Evolutionary conservation across 345 rosid genomes (phyloP), one percentile per base, ranked within the genome.

Genomic region (Citrus hindsii): DNA sequence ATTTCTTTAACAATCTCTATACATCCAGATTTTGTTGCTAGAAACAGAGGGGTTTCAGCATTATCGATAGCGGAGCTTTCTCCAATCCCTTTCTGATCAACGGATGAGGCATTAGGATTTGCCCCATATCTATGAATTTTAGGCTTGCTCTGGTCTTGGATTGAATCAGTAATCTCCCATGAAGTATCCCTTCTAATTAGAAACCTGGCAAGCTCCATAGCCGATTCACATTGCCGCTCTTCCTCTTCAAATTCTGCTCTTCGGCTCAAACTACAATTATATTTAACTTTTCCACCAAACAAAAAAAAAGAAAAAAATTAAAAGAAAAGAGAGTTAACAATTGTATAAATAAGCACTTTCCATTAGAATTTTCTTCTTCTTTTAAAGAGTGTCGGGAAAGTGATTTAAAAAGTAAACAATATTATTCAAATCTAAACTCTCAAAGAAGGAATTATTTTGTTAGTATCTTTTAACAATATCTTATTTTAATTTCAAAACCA

Each of bases 171-270:
- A 1, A 28, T 1, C 46, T 40, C 69, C 83, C 85, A 83, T 19
- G 85, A 79, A 4, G 60, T 55, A 35, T 83, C 85, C 67, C 35
- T 71, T 61, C 67, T 16, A n/a, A 81, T 66, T 3, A 84, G 71
- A 46, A 70, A 65, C 64, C 60, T 27, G 10, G 73, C 78, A 53
- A 84, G 81, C n/a, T 60, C 18, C 22, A 61, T 38, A 0, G 82
- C 82, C 28, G 56, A 53, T 59, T 27, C 30, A 32, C 38, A 71
- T 62, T 37, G 62, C 30, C 13, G 19, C 61, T 63, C 25, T 46
- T 63, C 69, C 28, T 21, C 10, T 46, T 35, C 25, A 25, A 40
- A 3, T 32, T 30, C 66, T 83, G 6, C 13, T 58, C 63, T 67
- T 7, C 37, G 46, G 28, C 7, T 16, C 27, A 16, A 16, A 40